phyloP scores from a whole-genome alignment of 352 stramenopile genomes.

The Pythium diclinum region DNA sequence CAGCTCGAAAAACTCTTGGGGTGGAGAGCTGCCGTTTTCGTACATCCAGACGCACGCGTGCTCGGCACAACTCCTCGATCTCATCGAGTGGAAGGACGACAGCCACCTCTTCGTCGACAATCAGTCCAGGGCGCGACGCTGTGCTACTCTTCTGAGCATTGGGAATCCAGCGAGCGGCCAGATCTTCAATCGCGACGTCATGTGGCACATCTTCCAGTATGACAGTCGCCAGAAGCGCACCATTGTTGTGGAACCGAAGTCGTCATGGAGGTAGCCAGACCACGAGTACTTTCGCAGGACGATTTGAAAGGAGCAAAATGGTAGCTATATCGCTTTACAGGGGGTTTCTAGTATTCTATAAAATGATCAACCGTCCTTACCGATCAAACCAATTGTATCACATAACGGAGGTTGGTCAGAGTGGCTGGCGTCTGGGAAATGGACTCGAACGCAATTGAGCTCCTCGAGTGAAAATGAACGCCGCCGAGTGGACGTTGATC shows the following conservation, averaged over 20 bases:
- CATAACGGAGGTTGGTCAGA: neutral
- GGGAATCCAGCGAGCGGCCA: neutral
- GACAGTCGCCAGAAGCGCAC: neutral
- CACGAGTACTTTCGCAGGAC: neutral
- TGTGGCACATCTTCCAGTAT: slow-evolving; percentile 3
- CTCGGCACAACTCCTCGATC: neutral
- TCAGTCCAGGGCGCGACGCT: neutral
- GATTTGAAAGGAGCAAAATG: neutral
- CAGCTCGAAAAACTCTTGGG: neutral
- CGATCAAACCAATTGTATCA: neutral
- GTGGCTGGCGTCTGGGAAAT: neutral
- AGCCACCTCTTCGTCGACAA: neutral
- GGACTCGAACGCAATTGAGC: neutral
- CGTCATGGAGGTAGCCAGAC: neutral
- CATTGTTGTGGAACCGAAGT: neutral
- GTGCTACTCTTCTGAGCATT: neutral
- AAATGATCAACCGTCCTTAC: neutral
- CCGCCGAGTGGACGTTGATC: slow-evolving; percentile 59
- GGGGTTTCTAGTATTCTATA: neutral
- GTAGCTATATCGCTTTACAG: neutral
- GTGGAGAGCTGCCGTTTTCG: neutral
- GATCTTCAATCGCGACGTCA: neutral
- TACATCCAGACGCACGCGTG: neutral
- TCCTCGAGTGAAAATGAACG: slow-evolving; percentile 28
- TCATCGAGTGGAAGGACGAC: slow-evolving; percentile 2